A percentile compares a stretch with the other conserved stretches of the same genome.
Evolutionary conservation across 305 asterid species (phyloP).

Genomic region (Rubia peregrina): DNA sequence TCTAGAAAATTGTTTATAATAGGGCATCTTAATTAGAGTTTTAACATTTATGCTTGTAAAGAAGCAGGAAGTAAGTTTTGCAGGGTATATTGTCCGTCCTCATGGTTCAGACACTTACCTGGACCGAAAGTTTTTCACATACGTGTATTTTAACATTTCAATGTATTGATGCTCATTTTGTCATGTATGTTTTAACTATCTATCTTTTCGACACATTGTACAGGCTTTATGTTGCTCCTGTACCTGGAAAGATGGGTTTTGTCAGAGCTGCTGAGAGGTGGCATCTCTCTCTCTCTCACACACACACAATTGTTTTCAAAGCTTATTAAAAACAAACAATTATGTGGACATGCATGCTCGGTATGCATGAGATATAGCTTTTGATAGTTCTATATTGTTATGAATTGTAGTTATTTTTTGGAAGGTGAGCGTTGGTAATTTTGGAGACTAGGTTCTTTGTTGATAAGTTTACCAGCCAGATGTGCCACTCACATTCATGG

Average conservation of each 20-base stretch:
- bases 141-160: not conserved
- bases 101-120: not conserved
- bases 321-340: not conserved
- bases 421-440: not conserved
- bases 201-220: constrained; percentile 8
- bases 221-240: constrained; percentile 79
- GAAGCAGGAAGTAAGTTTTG: not conserved
- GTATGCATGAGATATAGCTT: not conserved
- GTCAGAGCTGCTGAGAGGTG: constrained; percentile 73
- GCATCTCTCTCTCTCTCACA: not conserved
- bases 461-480: not conserved
- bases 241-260: constrained; percentile 86
- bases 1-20: too few species aligned
- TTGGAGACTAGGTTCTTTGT: not conserved
- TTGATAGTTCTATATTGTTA: not conserved
- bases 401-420: not conserved
- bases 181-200: not conserved
- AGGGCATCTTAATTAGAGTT: too few species aligned
- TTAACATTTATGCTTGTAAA: too few species aligned
- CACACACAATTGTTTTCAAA: not conserved
- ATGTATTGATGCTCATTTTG: not conserved
- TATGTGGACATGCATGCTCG: not conserved
- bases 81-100: not conserved
- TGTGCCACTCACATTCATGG: not conserved
- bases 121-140: not conserved